These are phyloP conservation scores for Moniliophthora roreri DNA, from an alignment of 1,284 basidiomycete species.

Conservation along the genomic window DNA sequence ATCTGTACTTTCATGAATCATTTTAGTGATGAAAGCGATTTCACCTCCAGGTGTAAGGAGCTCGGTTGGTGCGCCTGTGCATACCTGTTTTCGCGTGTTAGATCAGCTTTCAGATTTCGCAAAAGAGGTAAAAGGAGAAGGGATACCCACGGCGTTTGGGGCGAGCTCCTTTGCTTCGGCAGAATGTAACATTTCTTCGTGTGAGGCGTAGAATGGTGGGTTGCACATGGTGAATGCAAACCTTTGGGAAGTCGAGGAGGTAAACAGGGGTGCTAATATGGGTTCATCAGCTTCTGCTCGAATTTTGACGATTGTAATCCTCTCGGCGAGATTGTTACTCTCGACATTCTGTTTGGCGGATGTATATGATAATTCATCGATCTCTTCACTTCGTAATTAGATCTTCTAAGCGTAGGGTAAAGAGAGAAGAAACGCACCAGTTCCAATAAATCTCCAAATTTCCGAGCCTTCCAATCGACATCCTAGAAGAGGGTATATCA, in stretches of 20 bases:
- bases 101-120: too few relatives aligned
- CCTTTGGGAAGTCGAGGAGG: constrained; percentile 27
- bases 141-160: constrained; percentile 59
- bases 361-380: constrained; percentile 60
- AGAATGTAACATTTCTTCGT: constrained; percentile 63
- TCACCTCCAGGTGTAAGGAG: constrained; percentile 90
- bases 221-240: constrained; percentile 92
- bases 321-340: constrained; percentile 49
- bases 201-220: constrained; percentile 86
- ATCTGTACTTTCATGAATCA: too few relatives aligned
- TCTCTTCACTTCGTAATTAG: constrained; percentile 53
- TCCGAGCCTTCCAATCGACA: constrained; percentile 51
- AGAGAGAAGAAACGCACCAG: constrained; percentile 48
- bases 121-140: neutral
- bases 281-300: too few relatives aligned
- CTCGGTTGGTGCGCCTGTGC: constrained; percentile 82
- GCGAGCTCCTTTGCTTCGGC: constrained; percentile 60
- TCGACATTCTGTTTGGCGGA: constrained; percentile 57
- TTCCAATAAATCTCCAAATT: constrained; percentile 71
- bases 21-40: too few relatives aligned
- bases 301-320: constrained; percentile 49
- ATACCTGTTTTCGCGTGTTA: constrained; percentile 43
- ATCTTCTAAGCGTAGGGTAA: constrained; percentile 1
- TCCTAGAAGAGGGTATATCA: constrained; percentile 84
- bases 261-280: too few relatives aligned